Evolutionary conservation across 345 rosid species (phyloP), one percentile per base, ranked within the genome.

Genomic region (Brassica incana): DNA sequence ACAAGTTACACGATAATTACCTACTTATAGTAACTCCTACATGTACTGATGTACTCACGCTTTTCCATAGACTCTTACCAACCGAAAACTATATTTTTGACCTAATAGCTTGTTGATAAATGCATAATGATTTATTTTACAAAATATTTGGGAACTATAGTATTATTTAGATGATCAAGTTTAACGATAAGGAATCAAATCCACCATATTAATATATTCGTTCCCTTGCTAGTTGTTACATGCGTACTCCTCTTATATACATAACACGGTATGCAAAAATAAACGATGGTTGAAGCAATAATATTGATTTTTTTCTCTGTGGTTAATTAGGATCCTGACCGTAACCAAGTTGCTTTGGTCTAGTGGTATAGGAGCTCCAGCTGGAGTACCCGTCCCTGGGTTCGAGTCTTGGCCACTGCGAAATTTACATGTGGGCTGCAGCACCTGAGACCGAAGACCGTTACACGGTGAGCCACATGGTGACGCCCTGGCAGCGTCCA

Each of bases 1-100:
- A 36, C 32, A 52, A 36, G 65, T 68, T 68, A 61, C 74, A 58
- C 32, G 61, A 61, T 59, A 30, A 56, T 60, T 30, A 43, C 50
- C 43, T 40, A 40, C 62, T 52, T 69, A 75, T 62, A 52, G 75
- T 54, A 80, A 69, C 76, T 75, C 58, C 33, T 35, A 74, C 27
- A 63, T 75, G 20, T 25, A 27, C 50, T 43, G 12, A 43, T 10
- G 50, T 27, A 73, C 65, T 61, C 78, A 15, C 16, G 69, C 45
- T 67, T 73, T 61, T 68, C 18, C 27, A 27, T 40, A 54, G 72
- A 71, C 33, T 78, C 69, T 73, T 45, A 59, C 23, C 45, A 56
- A 38, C 68, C 40, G 40, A 72, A 67, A 68, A 9, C 38, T 65
- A 66, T 78, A 12, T 78, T 20, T 18, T 18, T 27, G 63, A 58